Evolutionary conservation across 345 rosid species (phyloP).

Genomic region (Syzygium oleosum): DNA sequence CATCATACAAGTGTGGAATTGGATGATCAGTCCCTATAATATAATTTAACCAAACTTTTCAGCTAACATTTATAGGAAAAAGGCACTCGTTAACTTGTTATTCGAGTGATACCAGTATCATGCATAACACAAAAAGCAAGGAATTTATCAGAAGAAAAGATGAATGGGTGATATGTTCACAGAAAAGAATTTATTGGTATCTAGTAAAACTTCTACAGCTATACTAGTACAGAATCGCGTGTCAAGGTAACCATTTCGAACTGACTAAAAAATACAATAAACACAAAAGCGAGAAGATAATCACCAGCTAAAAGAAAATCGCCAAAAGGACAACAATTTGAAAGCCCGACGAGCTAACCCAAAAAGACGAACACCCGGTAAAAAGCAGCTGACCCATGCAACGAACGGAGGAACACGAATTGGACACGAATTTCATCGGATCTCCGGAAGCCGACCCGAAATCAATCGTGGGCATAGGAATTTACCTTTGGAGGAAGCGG

Average conservation of each 20-base stretch:
- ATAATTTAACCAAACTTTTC: not conserved
- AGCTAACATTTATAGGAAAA: not conserved
- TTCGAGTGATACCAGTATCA: not conserved
- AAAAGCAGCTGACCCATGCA: not conserved
- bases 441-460: not conserved
- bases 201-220: not conserved
- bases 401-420: not conserved
- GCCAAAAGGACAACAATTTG: too few species aligned
- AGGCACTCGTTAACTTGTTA: not conserved
- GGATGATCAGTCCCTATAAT: slow-evolving; percentile 74
- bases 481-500: not conserved
- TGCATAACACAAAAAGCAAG: not conserved
- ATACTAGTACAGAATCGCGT: not conserved
- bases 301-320: slow-evolving; percentile 52
- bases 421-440: not conserved
- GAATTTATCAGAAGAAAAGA: not conserved
- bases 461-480: not conserved
- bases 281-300: not conserved
- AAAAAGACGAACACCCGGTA: not conserved
- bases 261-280: not conserved
- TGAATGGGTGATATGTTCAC: not conserved
- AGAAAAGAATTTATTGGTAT: not conserved
- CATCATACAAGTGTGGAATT: slow-evolving; percentile 74
- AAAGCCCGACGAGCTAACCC: not conserved
- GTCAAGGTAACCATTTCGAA: not conserved